Base-by-base conservation (phyloP, 179 eudicot genomes). In the Beta lomatogona region DNA sequence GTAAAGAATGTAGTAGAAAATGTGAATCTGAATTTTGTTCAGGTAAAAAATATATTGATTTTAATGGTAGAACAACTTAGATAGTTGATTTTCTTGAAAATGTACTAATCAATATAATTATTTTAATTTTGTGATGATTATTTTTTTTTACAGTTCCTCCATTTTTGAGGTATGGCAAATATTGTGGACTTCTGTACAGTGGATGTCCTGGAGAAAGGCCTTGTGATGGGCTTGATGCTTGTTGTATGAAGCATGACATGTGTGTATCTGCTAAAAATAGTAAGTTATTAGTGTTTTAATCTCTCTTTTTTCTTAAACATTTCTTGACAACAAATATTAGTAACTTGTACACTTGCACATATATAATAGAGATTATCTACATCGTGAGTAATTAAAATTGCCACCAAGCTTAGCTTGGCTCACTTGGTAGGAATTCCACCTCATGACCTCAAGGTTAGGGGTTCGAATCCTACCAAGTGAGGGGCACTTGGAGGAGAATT, bases 131-230 rank as follows among this genome's bases (percentile, higher is more conserved):
- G 9, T 48, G 9, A 48, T 9, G 52, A 9, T 5, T 48, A 7
- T n/a, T n/a, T n/a, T n/a, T 59, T 10, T 31, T 22, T 61, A 80
- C 58, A 88, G 88, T 88, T 73, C 90, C 90, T 12, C 90, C 88
- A 77, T 80, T 88, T 48, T 81, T 88, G 76, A 88, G 87, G 79
- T 93, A 95, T 70, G 99, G 99, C 3, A 95, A 95, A 82, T 95
- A 91, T 79, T 93, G 99, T 77, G 99, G 99, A 71, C 94, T 95
- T 50, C 90, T 97, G 72, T 93, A 93, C 87, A 90, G 89, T 31
- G 98, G 98, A 18, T 95, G 99, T 77, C 93, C 95, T 0, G 98
- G 99, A 25, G 98, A 95, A 81, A 82, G 82, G 69, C 99, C 99
- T 22, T 95, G 99, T 65, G 99, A 95, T 87, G 98, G 95, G 79